Base-by-base conservation (phyloP, 2,329 filamentous ascomycete species). In the Gliomastix tumulicola region DNA sequence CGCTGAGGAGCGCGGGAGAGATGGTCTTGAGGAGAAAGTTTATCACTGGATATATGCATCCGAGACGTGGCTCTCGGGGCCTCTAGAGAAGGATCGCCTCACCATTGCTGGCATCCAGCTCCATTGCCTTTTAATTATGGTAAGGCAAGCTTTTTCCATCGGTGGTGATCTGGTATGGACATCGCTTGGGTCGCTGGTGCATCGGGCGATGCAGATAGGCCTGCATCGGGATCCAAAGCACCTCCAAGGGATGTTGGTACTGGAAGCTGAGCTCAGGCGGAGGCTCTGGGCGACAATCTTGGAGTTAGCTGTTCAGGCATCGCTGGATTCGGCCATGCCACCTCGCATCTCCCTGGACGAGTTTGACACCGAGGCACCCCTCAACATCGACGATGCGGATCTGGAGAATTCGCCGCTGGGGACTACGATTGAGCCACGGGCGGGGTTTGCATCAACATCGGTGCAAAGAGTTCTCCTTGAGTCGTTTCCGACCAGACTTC, bases 141-240 rank as follows among this genome's bases (percentile, higher is more conserved):
- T 57, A 2, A 54, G 64, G 1, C 60, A 68, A 41, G 51, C 62
- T n/a, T 63, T 62, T 38, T 60, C 57, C 2, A 49, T 65, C 7
- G 60, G 61, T 10, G 61, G 57, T 2, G 63, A 65, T 30, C 45
- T 63, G 6, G 51, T 60, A 1, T 69, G 64, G 65, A 54, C 59
- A 30, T 62, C 62, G 4, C 51, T 50, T 23, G 65, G 65, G 0
- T 59, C 62, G 0, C 54, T 69, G 0, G 36, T 67, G 8, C 55
- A 63, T 31, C 48, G 39, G n/a, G 63, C 63, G 8, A 67, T 68
- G 62, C 57, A 65, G 34, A 59, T 68, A n/a, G 63, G 63, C 4
- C 41, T 69, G 6, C 61, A 69, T 42, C 60, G 62, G 8, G 65
- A 69, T 31, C 64, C 65, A 0, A 55, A 51, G 27, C 44, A 59